phyloP scores from a whole-genome alignment of 805 yeast species.

The Wickerhamiella qilinensis region DNA sequence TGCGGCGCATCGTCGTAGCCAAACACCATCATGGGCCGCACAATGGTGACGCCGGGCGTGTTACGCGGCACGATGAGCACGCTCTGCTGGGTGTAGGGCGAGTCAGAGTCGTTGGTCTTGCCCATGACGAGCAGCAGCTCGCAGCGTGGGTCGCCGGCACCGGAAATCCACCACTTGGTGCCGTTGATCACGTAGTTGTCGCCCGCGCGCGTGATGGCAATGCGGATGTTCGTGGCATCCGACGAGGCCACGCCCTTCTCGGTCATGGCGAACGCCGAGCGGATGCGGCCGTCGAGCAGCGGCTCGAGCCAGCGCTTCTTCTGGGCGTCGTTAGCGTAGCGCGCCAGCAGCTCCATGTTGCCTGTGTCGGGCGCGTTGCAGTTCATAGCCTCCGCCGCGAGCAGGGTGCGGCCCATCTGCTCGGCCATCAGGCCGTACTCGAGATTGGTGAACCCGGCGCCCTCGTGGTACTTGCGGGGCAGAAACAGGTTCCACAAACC shows the following conservation, averaged over 20 bases:
- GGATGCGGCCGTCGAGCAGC: constrained; percentile 35
- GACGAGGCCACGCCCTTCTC: constrained; percentile 45
- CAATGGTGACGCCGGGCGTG: constrained; percentile 32
- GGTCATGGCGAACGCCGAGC: constrained; percentile 52
- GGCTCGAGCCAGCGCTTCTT: constrained; percentile 35
- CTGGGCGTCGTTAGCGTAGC: constrained; percentile 28
- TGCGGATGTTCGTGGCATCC: constrained; percentile 42
- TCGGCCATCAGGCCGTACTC: constrained; percentile 54
- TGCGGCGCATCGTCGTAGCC: constrained; percentile 59
- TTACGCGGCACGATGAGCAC: constrained; percentile 39
- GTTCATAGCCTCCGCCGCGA: constrained; percentile 46
- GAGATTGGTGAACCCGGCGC: constrained; percentile 43
- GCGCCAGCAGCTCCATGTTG: constrained; percentile 33
- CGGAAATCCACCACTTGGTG: constrained; percentile 55
- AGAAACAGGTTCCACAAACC: constrained; percentile 50
- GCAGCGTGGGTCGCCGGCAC: constrained; percentile 54
- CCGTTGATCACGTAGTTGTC: constrained; percentile 37
- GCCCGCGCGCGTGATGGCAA: constrained; percentile 30
- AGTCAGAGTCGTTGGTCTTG: constrained; percentile 22
- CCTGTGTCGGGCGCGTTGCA: constrained; percentile 52
- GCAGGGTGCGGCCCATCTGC: constrained; percentile 33
- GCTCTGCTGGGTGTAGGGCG: constrained; percentile 36
- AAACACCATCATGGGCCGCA: constrained; percentile 37
- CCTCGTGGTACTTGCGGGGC: constrained; percentile 31
- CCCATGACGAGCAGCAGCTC: constrained; percentile 38